These are phyloP conservation scores for Daldinia bambusicola DNA, from an alignment of 495 filamentous ascomycete genomes.

Conservation along the genomic window DNA sequence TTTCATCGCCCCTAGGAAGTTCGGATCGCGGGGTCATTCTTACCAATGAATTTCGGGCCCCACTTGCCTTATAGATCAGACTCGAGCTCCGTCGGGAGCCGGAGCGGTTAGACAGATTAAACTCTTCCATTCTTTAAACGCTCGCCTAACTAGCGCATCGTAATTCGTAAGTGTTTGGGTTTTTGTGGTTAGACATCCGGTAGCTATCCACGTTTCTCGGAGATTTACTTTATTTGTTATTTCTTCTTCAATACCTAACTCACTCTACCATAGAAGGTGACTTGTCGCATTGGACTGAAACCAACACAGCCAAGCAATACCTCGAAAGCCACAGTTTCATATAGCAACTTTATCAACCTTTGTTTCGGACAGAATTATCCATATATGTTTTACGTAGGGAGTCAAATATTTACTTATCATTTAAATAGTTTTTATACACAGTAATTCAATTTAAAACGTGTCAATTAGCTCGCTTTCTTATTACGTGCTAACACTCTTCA, in stretches of 20 bases:
- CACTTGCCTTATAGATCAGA: conserved; percentile 32
- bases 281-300: too few relatives aligned
- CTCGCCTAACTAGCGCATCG: neutral
- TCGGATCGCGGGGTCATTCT: conserved; percentile 26
- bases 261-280: too few relatives aligned
- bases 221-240: neutral
- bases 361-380: neutral
- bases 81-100: conserved; percentile 10
- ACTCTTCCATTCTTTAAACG: conserved; percentile 4
- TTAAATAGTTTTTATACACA: too few relatives aligned
- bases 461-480: too few relatives aligned
- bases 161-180: neutral
- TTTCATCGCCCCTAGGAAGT: conserved; percentile 35
- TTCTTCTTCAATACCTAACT: neutral
- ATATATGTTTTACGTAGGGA: neutral
- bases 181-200: too few relatives aligned
- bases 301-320: neutral
- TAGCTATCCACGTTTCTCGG: neutral
- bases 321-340: neutral
- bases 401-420: too few relatives aligned
- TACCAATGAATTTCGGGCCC: conserved; percentile 13
- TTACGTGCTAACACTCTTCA: too few relatives aligned
- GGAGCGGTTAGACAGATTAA: conserved; percentile 32
- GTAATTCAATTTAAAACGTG: too few relatives aligned
- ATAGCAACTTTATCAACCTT: neutral